These are phyloP conservation scores for Oemleria cerasiformis DNA, from an alignment of 306 rosid genomes.

Conservation along the genomic window DNA sequence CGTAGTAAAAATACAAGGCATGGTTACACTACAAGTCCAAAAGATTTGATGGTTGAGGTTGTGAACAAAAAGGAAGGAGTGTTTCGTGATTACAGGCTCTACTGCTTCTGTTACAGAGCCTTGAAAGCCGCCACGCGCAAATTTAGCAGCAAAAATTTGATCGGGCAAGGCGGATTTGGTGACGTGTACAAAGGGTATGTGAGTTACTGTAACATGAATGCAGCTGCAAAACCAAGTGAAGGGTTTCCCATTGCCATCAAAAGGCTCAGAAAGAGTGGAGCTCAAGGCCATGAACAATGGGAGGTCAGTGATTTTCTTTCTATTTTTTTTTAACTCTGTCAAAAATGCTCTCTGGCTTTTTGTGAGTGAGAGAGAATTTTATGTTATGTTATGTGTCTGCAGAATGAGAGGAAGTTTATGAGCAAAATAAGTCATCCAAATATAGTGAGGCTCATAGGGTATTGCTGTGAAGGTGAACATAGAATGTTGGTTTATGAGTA, in stretches of 20 bases:
- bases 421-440: slow-evolving; percentile 47
- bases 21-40: slow-evolving; percentile 1
- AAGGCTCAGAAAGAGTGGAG: slow-evolving; percentile 31
- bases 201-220: slow-evolving; percentile 16
- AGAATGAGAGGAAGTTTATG: slow-evolving; percentile 49
- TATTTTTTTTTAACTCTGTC: neutral
- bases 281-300: slow-evolving; percentile 40
- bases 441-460: slow-evolving; percentile 55
- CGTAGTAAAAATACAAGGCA: neutral
- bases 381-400: slow-evolving; percentile 13
- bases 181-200: slow-evolving; percentile 45
- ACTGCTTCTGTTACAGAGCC: slow-evolving; percentile 20
- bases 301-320: slow-evolving; percentile 25
- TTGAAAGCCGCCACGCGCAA: slow-evolving; percentile 37
- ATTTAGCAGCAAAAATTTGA: slow-evolving; percentile 33
- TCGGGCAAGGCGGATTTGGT: slow-evolving; percentile 46
- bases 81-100: slow-evolving; percentile 14
- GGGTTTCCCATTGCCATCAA: slow-evolving; percentile 41
- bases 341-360: neutral
- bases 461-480: slow-evolving; percentile 44
- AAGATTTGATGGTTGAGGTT: neutral
- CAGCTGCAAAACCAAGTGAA: slow-evolving; percentile 27
- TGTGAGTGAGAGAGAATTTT: neutral
- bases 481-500: slow-evolving; percentile 55
- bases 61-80: slow-evolving; percentile 9